phyloP scores from a whole-genome alignment of 2,329 filamentous ascomycete genomes.

The Scedosporium boydii region DNA sequence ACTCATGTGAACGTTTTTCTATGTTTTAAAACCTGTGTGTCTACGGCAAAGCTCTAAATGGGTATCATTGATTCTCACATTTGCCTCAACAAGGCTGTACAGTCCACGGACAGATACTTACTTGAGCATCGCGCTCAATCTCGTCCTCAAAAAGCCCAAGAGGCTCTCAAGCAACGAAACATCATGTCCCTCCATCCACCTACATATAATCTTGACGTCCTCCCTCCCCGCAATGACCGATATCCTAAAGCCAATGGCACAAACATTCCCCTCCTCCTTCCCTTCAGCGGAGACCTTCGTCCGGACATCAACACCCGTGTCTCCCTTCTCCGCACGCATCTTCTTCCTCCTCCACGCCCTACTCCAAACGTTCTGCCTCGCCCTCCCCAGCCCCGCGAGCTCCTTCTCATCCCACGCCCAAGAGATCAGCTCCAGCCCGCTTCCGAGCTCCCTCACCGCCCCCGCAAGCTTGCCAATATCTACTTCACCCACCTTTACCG shows the following conservation, averaged over 20 bases:
- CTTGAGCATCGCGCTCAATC: background rate
- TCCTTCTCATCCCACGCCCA: constrained; percentile 54
- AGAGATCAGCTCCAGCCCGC: constrained; percentile 42
- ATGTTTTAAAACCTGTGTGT: no score
- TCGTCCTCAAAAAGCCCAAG: constrained; percentile 60
- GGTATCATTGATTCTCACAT: no score
- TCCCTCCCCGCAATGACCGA: background rate
- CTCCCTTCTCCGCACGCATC: constrained; percentile 1
- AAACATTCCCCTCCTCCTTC: constrained; percentile 7
- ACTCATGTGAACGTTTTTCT: no score
- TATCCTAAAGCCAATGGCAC: constrained; percentile 9
- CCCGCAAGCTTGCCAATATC: constrained; percentile 23
- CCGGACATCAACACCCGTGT: constrained; percentile 14
- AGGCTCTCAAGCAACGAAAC: constrained; percentile 77
- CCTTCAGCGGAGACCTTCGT: background rate
- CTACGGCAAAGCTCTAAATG: no score
- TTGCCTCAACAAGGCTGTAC: no score
- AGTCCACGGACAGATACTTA: background rate
- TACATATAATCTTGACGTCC: background rate
- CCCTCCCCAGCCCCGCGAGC: constrained; percentile 50
- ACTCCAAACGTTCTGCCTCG: constrained; percentile 68
- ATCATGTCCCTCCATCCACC: constrained; percentile 68
- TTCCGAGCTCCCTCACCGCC: constrained; percentile 35
- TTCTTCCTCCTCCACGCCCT: constrained; percentile 53
- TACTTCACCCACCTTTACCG: constrained; percentile 34